A percentile compares a stretch with the other conserved stretches of the same genome.
phyloP scores from a whole-genome alignment of 176 grass and related monocot species.

The Oryza meridionalis region DNA sequence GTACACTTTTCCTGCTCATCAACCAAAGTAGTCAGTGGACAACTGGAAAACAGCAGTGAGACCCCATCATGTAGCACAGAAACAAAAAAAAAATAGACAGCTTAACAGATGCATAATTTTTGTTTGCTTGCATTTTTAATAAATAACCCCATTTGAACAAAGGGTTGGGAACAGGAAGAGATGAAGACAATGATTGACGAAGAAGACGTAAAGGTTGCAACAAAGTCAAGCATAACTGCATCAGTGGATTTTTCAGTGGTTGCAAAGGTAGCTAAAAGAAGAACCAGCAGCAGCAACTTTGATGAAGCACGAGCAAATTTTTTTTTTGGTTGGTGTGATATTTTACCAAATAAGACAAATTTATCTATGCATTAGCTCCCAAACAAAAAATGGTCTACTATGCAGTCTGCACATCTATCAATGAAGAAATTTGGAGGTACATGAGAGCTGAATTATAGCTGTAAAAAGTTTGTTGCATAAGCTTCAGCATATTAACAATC shows the following conservation, averaged over 20 bases:
- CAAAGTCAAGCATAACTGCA: constrained; percentile 50
- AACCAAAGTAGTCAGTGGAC: constrained; percentile 27
- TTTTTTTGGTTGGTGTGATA: constrained; percentile 26
- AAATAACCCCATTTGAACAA: constrained; percentile 44
- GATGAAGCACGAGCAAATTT: not conserved
- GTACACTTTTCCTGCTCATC: constrained; percentile 14
- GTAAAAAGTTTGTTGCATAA: constrained; percentile 30
- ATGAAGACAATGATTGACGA: constrained; percentile 24
- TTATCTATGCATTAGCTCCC: constrained; percentile 6
- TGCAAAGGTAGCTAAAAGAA: constrained; percentile 36
- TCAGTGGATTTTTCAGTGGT: constrained; percentile 48
- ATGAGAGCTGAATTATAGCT: constrained; percentile 5
- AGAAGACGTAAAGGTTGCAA: not conserved
- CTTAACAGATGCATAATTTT: constrained; percentile 33
- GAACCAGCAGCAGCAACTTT: constrained; percentile 7
- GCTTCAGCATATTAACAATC: constrained; percentile 16
- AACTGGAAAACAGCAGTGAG: constrained; percentile 32
- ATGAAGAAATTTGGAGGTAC: constrained; percentile 14
- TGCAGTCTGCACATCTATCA: constrained; percentile 18
- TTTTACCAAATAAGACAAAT: constrained; percentile 18
- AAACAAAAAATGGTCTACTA: constrained; percentile 14
- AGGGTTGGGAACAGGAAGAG: constrained; percentile 19
- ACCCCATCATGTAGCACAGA: constrained; percentile 20
- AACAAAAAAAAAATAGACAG: constrained; percentile 48
- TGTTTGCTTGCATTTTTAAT: constrained; percentile 11